Percentiles rank a stretch among this genome's conserved stretches.
Conservation (phyloP, 768 basidiomycete genomes). For the Ramaria sp. region DNA sequence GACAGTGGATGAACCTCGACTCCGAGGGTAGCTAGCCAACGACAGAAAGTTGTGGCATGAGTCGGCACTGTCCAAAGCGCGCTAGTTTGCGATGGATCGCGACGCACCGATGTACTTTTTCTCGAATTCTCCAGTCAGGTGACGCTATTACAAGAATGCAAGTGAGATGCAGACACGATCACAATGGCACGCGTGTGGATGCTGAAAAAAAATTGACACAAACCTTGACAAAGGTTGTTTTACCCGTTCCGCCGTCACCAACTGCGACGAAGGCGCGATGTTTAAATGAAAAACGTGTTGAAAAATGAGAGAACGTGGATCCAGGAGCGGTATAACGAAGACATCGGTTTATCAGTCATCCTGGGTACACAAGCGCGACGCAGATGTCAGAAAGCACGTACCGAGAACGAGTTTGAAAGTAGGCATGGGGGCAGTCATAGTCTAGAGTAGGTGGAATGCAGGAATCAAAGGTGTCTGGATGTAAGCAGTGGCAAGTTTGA, state of each 20-base stretch:
- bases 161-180: constrained; percentile 50
- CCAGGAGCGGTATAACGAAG: constrained; percentile 12
- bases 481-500: not conserved
- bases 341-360: constrained; percentile 7
- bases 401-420: constrained; percentile 99
- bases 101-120: constrained; percentile 96
- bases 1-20: constrained; percentile 96
- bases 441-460: constrained; percentile 2
- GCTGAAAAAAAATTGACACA: constrained; percentile 18
- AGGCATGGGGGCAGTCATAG: constrained; percentile 28
- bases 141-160: constrained; percentile 46
- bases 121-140: constrained; percentile 99
- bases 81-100: constrained; percentile 8
- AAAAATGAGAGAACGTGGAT: constrained; percentile 11
- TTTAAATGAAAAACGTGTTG: constrained; percentile 4
- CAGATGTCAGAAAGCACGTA: constrained; percentile 29
- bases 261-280: constrained; percentile 30
- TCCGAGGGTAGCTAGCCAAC: constrained; percentile 81
- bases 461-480: not conserved
- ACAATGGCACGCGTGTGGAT: constrained; percentile 12
- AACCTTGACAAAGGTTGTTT: constrained; percentile 98
- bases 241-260: constrained; percentile 94
- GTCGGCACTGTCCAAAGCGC: constrained; percentile 1
- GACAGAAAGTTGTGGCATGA: constrained; percentile 10
- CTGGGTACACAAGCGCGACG: constrained; percentile 7